Base-by-base conservation (phyloP, 164 flowering plant genomes). In the Stephania japonica region DNA sequence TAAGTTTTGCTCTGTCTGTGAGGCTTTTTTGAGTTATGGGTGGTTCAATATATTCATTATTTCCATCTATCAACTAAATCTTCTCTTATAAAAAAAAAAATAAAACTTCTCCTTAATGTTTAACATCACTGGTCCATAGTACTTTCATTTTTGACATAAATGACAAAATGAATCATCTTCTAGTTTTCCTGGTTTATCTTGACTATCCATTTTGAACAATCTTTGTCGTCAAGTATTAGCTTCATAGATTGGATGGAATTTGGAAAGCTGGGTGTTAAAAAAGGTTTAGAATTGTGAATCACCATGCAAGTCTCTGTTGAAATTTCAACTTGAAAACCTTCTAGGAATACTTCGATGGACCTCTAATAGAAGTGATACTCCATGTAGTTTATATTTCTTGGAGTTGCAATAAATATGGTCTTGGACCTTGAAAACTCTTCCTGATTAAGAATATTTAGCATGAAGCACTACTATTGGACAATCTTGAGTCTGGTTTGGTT, bases 1-100 rank as follows among this genome's bases (percentile, higher is more conserved):
- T 96, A 71, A 84, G 89, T 81, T 65, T 13, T 32, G 21, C 9
- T 27, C 42, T 9, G 12, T 19, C n/a, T 21, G 21, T 59, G 64
- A 24, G 21, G 64, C 25, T 59, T 59, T n/a, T 21, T 59, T 19
- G n/a, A 59, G 21, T 59, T 59, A 24, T 59, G n/a, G 21, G 9
- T 19, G 1, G n/a, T 4, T 59, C 21, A 59, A n/a, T 21, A 59
- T 59, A n/a, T 24, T 59, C 9, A n/a, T 24, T 18, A n/a, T 24
- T 8, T 5, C 64, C 64, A 59, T 7, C 10, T 19, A n/a, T 32
- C 64, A 59, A 59, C 24, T 19, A 59, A 56, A 16, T 56, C 64
- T 59, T n/a, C n/a, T n/a, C n/a, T n/a, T n/a, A n/a, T n/a, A n/a
- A n/a, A n/a, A n/a, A n/a, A n/a, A n/a, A n/a, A n/a, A n/a, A n/a